Conservation (phyloP, 768 basidiomycete species). For the Phlebiopsis flavidoalba region DNA sequence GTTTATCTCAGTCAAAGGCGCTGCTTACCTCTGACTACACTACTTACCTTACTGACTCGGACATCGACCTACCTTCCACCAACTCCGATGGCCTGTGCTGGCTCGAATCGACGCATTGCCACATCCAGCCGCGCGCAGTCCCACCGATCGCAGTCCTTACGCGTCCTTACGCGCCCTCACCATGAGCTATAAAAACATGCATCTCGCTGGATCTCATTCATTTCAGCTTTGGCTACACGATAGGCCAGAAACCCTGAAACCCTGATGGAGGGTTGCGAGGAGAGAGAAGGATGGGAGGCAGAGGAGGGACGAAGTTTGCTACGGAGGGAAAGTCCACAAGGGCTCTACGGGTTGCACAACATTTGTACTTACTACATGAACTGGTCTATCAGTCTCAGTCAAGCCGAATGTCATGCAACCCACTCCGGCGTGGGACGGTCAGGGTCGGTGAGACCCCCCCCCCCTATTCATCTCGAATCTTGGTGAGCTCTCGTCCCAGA, state of each 20-base stretch:
- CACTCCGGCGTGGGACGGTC: not conserved
- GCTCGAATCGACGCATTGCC: conserved; percentile 72
- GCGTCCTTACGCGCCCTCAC: too few relatives aligned
- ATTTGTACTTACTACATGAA: not conserved
- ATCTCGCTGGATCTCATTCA: not conserved
- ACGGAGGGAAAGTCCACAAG: not conserved
- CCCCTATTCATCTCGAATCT: conserved; percentile 43
- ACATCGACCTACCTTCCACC: too few relatives aligned
- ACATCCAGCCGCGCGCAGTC: too few relatives aligned
- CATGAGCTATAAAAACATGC: too few relatives aligned
- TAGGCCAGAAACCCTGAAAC: not conserved
- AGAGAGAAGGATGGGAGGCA: not conserved
- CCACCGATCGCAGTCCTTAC: too few relatives aligned
- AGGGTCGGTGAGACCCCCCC: too few relatives aligned
- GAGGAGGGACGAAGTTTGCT: not conserved
- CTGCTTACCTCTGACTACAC: too few relatives aligned
- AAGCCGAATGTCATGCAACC: not conserved
- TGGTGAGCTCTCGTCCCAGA: conserved; percentile 55
- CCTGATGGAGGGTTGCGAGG: not conserved
- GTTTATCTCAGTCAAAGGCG: too few relatives aligned
- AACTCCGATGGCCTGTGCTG: conserved; percentile 93
- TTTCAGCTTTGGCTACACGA: not conserved
- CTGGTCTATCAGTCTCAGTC: not conserved
- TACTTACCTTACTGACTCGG: too few relatives aligned
- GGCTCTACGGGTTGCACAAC: not conserved